phyloP scores from a whole-genome alignment of 768 basidiomycete genomes.

The Naganishia vaughanmartiniae region DNA sequence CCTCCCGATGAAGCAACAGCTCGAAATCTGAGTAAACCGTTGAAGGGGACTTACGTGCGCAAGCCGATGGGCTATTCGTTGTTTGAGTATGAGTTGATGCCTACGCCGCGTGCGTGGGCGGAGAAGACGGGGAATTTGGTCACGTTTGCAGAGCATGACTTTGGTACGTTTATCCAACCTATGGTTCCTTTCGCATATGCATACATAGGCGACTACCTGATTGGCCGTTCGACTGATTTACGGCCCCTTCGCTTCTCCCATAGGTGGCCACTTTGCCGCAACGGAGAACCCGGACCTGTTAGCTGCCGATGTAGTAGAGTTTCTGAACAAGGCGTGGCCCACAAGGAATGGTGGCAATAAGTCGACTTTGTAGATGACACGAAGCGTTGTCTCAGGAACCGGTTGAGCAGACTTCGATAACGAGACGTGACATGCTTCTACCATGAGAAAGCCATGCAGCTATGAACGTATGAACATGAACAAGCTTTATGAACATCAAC shows the following conservation, averaged over 20 bases:
- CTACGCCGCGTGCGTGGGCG: too few species aligned
- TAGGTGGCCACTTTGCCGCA: constrained; percentile 52
- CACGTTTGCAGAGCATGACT: constrained; percentile 44
- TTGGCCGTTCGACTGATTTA: too few species aligned
- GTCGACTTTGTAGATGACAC: not conserved
- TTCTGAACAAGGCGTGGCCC: constrained; percentile 42
- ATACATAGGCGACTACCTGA: too few species aligned
- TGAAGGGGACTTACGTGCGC: constrained; percentile 31
- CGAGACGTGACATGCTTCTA: too few species aligned
- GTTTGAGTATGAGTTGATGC: too few species aligned
- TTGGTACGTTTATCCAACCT: constrained; percentile 36
- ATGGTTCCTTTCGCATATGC: too few species aligned
- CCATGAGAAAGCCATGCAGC: too few species aligned
- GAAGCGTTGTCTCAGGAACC: not conserved
- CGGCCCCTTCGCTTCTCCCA: too few species aligned
- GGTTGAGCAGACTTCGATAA: too few species aligned
- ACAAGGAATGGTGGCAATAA: not conserved
- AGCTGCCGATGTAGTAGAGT: constrained; percentile 48
- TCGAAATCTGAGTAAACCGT: not conserved
- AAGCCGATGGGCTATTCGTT: constrained; percentile 44
- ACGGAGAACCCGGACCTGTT: constrained; percentile 47
- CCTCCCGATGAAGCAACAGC: constrained; percentile 7
- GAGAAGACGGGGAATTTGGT: constrained; percentile 43
- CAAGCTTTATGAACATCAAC: too few species aligned
- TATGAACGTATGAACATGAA: too few species aligned